Conservation (phyloP, 805 yeast species). For the Millerozyma miso region DNA sequence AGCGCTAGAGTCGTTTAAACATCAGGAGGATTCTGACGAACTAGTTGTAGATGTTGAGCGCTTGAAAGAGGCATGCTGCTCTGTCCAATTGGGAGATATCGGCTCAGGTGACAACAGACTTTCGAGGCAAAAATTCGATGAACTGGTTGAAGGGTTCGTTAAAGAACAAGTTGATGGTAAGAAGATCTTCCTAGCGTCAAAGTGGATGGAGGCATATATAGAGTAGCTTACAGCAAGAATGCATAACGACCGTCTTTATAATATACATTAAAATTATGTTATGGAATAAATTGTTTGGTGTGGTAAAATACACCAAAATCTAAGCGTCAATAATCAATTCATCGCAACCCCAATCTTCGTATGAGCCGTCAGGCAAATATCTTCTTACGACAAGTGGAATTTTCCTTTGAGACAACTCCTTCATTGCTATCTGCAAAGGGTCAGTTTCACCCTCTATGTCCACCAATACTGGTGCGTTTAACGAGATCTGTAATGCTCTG, state of each 20-base stretch:
- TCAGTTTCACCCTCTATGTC: slow-evolving; percentile 99
- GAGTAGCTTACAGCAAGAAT: slow-evolving; percentile 19
- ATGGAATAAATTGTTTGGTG: not conserved
- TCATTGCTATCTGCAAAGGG: slow-evolving; percentile 96
- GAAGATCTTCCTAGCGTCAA: slow-evolving; percentile 54
- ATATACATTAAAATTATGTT: not conserved
- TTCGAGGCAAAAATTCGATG: slow-evolving; percentile 42
- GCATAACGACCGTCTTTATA: not conserved
- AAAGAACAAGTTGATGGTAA: slow-evolving; percentile 56
- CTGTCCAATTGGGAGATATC: slow-evolving; percentile 42
- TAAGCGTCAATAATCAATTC: slow-evolving; percentile 86
- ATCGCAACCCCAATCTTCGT: slow-evolving; percentile 99
- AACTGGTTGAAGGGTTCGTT: slow-evolving; percentile 51
- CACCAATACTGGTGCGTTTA: slow-evolving; percentile 97
- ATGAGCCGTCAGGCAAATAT: slow-evolving; percentile 93
- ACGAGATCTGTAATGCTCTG: slow-evolving; percentile 92
- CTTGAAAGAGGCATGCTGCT: slow-evolving; percentile 44
- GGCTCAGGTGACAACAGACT: slow-evolving; percentile 45
- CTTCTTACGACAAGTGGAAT: slow-evolving; percentile 95
- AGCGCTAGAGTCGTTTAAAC: slow-evolving; percentile 56
- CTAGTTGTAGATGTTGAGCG: slow-evolving; percentile 45
- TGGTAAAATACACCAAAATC: not conserved
- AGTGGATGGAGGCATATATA: slow-evolving; percentile 54
- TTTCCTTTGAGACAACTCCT: slow-evolving; percentile 90
- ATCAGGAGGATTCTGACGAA: slow-evolving; percentile 25